phyloP scores from a whole-genome alignment of 2,329 filamentous ascomycete genomes.

The Geosmithia putterillii region DNA sequence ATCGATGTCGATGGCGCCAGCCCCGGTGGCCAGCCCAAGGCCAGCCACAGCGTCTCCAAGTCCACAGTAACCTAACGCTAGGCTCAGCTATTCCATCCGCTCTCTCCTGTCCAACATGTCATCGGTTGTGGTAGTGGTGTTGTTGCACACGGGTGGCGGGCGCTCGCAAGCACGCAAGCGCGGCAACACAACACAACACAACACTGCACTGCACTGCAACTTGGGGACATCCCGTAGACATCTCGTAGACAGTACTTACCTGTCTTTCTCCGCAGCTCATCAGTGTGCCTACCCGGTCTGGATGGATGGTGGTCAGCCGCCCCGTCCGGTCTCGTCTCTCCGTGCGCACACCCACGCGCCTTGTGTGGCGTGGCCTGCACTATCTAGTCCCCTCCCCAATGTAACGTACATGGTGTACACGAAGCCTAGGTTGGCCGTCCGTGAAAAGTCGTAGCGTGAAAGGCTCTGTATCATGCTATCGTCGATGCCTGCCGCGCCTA shows the following conservation, averaged over 20 bases:
- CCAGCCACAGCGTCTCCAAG: constrained; percentile 53
- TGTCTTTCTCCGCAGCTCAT: constrained; percentile 13
- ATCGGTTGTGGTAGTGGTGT: background rate
- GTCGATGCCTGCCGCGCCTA: constrained; percentile 53
- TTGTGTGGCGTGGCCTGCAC: background rate
- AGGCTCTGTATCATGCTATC: constrained; percentile 55
- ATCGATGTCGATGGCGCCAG: constrained; percentile 52
- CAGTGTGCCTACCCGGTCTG: constrained; percentile 22
- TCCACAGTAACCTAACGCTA: constrained; percentile 53
- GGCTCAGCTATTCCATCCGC: constrained; percentile 9
- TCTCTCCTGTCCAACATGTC: background rate
- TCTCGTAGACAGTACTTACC: too few relatives aligned
- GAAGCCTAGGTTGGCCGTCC: constrained; percentile 62
- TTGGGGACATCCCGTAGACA: too few relatives aligned
- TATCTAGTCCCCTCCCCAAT: too few relatives aligned
- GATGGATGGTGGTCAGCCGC: constrained; percentile 7
- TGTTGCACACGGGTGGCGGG: too few relatives aligned
- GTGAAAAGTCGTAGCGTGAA: constrained; percentile 67
- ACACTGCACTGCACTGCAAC: constrained; percentile 5
- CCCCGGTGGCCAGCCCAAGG: constrained; percentile 44
- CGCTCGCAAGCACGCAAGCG: background rate
- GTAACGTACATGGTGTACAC: constrained; percentile 66
- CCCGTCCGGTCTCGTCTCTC: background rate
- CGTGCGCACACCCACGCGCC: background rate
- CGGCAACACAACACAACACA: background rate